Percentiles rank a stretch among this genome's conserved stretches.
These are phyloP conservation scores for Starmera amethionina DNA, from an alignment of 805 yeast genomes.

Conservation along the genomic window DNA sequence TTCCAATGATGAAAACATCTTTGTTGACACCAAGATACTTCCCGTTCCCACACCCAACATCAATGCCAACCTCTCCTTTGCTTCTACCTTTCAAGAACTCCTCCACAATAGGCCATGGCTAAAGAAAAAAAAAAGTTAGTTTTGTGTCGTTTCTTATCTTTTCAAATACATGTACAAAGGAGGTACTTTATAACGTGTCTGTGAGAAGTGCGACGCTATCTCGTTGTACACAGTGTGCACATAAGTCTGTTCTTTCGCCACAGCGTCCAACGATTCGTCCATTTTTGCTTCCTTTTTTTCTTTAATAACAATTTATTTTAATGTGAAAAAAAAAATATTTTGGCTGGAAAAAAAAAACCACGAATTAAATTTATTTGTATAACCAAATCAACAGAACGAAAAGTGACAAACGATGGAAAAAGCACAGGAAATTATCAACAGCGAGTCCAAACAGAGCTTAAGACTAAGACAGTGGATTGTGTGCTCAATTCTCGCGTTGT, in stretches of 20 bases:
- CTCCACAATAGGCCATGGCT: constrained; percentile 95
- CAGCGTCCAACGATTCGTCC: constrained; percentile 30
- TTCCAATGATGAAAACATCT: constrained; percentile 61
- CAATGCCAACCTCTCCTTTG: constrained; percentile 66
- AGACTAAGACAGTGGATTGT: constrained; percentile 15
- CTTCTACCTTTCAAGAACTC: constrained; percentile 42
- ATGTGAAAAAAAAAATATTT: background rate
- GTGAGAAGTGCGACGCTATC: constrained; percentile 88
- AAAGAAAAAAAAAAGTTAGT: constrained; percentile 1
- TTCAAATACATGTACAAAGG: too few relatives aligned
- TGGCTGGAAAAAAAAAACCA: background rate
- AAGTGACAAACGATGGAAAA: background rate
- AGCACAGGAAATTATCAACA: constrained; percentile 5
- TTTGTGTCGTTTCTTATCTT: too few relatives aligned
- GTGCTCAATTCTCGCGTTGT: constrained; percentile 14
- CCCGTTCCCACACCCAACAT: constrained; percentile 97
- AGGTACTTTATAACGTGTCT: constrained; percentile 67
- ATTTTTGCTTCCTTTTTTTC: constrained; percentile 3
- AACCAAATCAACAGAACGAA: background rate
- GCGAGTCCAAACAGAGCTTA: constrained; percentile 13
- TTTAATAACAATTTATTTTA: background rate
- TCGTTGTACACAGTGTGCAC: constrained; percentile 93
- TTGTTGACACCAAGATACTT: constrained; percentile 72
- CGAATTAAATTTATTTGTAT: too few relatives aligned
- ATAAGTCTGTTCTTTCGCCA: constrained; percentile 55